A percentile compares a stretch with the other conserved stretches of the same genome.
phyloP scores from a whole-genome alignment of 352 stramenopile species.

The Globisporangium radiosum region DNA sequence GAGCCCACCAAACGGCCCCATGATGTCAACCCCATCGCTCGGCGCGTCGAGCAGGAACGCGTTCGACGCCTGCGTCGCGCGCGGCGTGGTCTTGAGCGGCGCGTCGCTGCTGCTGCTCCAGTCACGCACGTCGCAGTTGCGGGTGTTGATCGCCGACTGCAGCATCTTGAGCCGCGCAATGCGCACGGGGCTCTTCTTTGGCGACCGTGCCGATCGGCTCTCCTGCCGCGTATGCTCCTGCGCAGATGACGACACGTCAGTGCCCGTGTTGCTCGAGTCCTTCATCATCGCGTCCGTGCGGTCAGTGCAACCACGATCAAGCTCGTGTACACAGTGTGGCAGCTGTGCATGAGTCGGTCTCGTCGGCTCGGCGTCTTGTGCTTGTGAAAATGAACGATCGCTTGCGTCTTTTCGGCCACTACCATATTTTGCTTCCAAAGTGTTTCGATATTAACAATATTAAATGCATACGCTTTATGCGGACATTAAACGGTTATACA shows the following conservation, averaged over 20 bases:
- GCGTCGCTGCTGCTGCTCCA: constrained; percentile 5
- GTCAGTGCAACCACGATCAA: neutral
- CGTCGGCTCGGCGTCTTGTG: neutral
- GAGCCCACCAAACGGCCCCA: constrained; percentile 69
- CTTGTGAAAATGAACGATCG: neutral
- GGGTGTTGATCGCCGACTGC: constrained; percentile 73
- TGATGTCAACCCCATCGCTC: constrained; percentile 52
- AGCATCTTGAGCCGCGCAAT: constrained; percentile 79
- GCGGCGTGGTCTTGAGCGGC: constrained; percentile 3
- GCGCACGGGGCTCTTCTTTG: constrained; percentile 68
- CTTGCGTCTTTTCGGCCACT: no score
- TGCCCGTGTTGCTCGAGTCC: neutral
- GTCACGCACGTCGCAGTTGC: constrained; percentile 64
- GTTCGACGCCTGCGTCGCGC: constrained; percentile 9
- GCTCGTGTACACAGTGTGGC: neutral
- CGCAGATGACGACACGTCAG: neutral
- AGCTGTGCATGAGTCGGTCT: neutral
- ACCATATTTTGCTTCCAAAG: no score
- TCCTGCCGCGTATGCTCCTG: neutral
- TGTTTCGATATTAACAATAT: no score
- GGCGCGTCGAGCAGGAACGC: constrained; percentile 17
- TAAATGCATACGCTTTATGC: no score
- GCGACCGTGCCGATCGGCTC: constrained; percentile 17
- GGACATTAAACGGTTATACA: no score
- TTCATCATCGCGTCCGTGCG: constrained; percentile 9